Evolutionary conservation across 768 basidiomycete species (phyloP).

Genomic region (Mycena filopes): DNA sequence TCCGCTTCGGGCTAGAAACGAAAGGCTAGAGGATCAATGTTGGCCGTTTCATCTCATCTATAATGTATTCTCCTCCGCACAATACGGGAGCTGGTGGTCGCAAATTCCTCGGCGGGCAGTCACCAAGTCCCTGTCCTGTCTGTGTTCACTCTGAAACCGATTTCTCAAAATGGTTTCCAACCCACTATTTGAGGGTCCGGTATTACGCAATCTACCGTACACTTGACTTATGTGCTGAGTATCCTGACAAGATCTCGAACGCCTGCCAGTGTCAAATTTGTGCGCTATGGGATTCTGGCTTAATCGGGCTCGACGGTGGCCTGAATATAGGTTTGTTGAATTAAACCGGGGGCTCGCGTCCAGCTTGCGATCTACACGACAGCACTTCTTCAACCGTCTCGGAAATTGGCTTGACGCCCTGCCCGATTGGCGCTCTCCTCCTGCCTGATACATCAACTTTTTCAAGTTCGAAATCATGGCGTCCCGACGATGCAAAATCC

Average conservation of each 20-base stretch:
- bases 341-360: no score
- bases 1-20: no score
- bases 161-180: neutral
- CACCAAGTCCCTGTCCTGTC: neutral
- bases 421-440: slow-evolving; percentile 1
- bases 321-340: no score
- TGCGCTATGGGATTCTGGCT: neutral
- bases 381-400: no score
- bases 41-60: no score
- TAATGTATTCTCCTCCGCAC: no score
- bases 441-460: neutral
- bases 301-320: neutral
- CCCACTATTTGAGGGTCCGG: neutral
- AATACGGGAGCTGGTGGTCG: no score
- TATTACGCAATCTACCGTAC: neutral
- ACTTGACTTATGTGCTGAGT: neutral
- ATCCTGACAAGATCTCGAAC: neutral
- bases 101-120: neutral
- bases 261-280: neutral
- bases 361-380: no score
- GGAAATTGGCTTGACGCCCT: neutral
- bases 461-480: neutral
- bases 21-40: no score
- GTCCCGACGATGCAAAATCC: neutral
- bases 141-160: neutral